Conservation (phyloP, 1,139 yeast species). For the Blastobotrys aristatus region DNA sequence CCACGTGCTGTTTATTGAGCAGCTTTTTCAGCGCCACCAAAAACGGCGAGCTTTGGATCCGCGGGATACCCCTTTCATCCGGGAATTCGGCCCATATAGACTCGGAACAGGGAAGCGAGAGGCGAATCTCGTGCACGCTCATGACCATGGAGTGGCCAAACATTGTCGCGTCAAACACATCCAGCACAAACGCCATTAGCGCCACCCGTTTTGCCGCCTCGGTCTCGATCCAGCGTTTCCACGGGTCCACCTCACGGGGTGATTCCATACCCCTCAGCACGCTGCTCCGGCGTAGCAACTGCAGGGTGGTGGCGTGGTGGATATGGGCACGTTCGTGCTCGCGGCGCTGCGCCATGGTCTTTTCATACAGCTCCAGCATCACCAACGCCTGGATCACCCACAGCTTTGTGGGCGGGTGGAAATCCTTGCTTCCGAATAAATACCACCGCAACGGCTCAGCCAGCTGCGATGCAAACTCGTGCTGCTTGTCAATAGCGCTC, state of each 20-base stretch:
- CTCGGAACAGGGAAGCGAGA: conserved; percentile 75
- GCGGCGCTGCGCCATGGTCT: conserved; percentile 47
- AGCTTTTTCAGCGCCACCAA: conserved; percentile 51
- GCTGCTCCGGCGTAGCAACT: conserved; percentile 65
- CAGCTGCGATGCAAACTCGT: conserved; percentile 42
- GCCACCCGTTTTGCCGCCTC: conserved; percentile 77
- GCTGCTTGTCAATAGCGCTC: conserved; percentile 39
- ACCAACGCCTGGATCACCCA: conserved; percentile 66
- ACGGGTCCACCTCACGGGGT: conserved; percentile 28
- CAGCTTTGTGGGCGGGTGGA: conserved; percentile 50
- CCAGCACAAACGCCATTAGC: conserved; percentile 73
- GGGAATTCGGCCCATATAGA: conserved; percentile 59
- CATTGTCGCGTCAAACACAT: conserved; percentile 71
- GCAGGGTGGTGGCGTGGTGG: conserved; percentile 74
- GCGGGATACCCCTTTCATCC: conserved; percentile 26
- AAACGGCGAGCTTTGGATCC: conserved; percentile 37
- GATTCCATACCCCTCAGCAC: conserved; percentile 39
- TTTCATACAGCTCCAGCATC: conserved; percentile 62
- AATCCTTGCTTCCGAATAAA: conserved; percentile 55
- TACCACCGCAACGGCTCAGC: conserved; percentile 60
- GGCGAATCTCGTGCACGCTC: conserved; percentile 64
- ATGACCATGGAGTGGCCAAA: conserved; percentile 71
- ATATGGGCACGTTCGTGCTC: conserved; percentile 62
- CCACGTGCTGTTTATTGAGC: conserved; percentile 48
- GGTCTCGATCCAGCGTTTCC: conserved; percentile 67